Percentiles rank a stretch among this genome's conserved stretches.
phyloP scores from a whole-genome alignment of 2,329 filamentous ascomycete genomes.

The Knufia petricola region DNA sequence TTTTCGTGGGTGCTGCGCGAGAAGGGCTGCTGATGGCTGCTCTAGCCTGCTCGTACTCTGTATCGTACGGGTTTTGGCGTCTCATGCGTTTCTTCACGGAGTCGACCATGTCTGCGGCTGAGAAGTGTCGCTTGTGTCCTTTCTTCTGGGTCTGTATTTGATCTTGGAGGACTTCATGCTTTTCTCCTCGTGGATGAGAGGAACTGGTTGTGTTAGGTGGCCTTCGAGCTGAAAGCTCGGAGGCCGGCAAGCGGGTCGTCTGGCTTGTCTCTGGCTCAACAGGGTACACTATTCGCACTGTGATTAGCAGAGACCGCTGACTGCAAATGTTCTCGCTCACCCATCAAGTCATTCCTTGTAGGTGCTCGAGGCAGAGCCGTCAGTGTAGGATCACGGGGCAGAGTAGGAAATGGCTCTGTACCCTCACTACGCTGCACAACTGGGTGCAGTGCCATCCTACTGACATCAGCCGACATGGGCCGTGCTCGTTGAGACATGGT shows the following conservation, averaged over 20 bases:
- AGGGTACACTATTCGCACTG: no score
- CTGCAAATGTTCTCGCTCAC: neutral
- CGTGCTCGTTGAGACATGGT: conserved; percentile 1
- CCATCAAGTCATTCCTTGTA: neutral
- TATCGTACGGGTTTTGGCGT: neutral
- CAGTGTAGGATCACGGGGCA: neutral
- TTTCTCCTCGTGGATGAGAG: no score
- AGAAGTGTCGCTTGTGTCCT: conserved; percentile 2
- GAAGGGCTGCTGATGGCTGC: neutral
- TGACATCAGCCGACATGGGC: conserved; percentile 1
- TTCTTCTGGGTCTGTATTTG: neutral
- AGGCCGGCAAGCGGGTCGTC: no score
- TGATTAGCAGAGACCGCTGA: neutral
- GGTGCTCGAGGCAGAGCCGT: conserved; percentile 3
- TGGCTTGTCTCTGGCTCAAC: no score
- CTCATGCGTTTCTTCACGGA: conserved; percentile 5
- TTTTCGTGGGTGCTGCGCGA: no score
- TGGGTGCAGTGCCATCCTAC: neutral
- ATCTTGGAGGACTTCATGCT: no score
- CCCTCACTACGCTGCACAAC: neutral
- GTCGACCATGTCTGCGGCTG: neutral
- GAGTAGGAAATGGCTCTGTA: neutral
- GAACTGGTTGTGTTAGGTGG: no score
- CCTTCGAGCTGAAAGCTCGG: no score
- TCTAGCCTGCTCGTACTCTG: neutral